Base-by-base conservation (phyloP, 768 basidiomycete species). In the Mycena capillaripes region DNA sequence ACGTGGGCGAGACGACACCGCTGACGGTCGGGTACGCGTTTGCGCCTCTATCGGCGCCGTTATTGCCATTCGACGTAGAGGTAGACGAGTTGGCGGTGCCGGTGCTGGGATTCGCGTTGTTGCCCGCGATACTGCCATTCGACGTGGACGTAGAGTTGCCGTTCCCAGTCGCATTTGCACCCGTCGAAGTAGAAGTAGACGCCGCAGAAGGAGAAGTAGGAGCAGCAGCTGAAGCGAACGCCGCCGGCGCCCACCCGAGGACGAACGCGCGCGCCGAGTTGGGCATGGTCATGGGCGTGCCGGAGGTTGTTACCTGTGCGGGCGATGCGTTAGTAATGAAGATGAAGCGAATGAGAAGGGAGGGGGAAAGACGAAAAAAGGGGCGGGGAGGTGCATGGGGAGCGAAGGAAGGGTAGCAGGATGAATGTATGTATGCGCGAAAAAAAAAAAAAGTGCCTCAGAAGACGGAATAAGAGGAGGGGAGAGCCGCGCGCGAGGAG, bases 221-320 rank as follows among this genome's bases (percentile, higher is more conserved):
- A 38, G 82, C 70, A 1, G 85, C 74, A 11, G 81, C 79, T 29
- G 83, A 78, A 21, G 84, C 80, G 7, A 84, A 82, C 27, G 59
- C 80, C 34, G 85, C 81, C 36, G 86, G 84, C 11, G 93, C 92
- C 95, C 94, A 96, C 79, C 90, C 92, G 79, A 96, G 88, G 67
- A 91, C 88, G 81, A 97, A 96, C 3, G 95, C 92, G 75, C 92
- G 91, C 50, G 84, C 85, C 9, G 95, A 95, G 83, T 97, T 96
- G 29, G 96, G 96, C 95, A 97, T 97, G 34, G 89, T 88, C 76
- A 89, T 76, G 38, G 88, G 78, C 40, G 83, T 76, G 70, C 82
- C 79, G 75, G 83, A 92, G 65, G 87, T 81, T 76, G 96, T 89
- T 30, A 94, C 92, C 12, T 90, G 87, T n/a, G n/a, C n/a, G n/a